A percentile compares a stretch with the other conserved stretches of the same genome.
phyloP scores from a whole-genome alignment of 306 rosid genomes.

The Cucurbita maxima region DNA sequence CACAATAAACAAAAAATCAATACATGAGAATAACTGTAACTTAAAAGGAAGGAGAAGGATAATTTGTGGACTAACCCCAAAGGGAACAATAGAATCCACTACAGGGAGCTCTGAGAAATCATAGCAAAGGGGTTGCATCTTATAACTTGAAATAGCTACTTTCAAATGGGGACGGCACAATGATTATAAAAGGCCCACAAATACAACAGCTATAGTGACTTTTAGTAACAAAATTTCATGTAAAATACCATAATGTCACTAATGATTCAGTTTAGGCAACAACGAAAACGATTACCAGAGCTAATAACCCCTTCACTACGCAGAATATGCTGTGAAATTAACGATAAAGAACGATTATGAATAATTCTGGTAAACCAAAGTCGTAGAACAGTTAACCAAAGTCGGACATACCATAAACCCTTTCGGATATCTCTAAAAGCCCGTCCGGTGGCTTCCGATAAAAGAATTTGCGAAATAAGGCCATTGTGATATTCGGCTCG shows the following conservation, averaged over 20 bases:
- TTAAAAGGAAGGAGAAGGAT: not conserved
- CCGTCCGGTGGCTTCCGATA: constrained; percentile 97
- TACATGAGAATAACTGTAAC: not conserved
- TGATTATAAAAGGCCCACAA: constrained; percentile 3
- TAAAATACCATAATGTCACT: not conserved
- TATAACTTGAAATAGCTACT: not conserved
- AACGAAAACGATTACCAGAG: not conserved
- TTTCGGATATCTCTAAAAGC: constrained; percentile 81
- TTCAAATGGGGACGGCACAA: not conserved
- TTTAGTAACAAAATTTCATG: not conserved
- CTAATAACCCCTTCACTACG: not conserved
- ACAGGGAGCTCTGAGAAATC: not conserved
- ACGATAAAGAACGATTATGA: not conserved
- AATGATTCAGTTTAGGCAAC: not conserved
- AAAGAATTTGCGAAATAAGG: constrained; percentile 80
- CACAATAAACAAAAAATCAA: not conserved
- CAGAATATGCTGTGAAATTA: not conserved
- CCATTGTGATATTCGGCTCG: constrained; percentile 34
- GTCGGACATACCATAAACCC: constrained; percentile 73
- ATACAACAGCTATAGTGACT: not conserved
- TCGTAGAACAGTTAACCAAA: constrained; percentile 7
- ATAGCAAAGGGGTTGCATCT: not conserved
- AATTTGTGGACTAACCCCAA: not conserved
- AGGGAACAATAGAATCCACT: not conserved
- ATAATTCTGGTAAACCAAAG: constrained; percentile 2